Evolutionary conservation across 257 asterid species (phyloP), one percentile per base, ranked within the genome.

Genomic region (Marsdenia floribunda): DNA sequence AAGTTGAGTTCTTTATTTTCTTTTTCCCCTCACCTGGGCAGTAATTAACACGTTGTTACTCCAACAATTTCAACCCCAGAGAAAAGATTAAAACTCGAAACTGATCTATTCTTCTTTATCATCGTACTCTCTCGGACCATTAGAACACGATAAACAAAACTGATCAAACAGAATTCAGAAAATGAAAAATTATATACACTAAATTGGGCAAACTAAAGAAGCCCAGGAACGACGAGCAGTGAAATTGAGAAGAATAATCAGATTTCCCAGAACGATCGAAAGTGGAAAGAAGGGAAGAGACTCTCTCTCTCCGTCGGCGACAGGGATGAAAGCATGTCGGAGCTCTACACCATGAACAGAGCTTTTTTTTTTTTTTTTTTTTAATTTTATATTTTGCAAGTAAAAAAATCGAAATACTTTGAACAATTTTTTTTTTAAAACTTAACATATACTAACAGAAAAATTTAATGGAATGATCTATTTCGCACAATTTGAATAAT

Each of bases 1-100:
- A 49, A 53, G 67, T 47, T 22, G 66, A 76, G 47, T 77, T 37
- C 4, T 37, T 37, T 37, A 6, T 42, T 42, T 42, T 42, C 1
- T 5, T 42, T 42, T 7, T 0, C 10, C 47, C 47, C 83, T 72
- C 69, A 87, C 90, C 96, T 85, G 80, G 73, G 83, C 29, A 44
- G 47, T 65, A 68, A 78, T 49, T 47, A 76, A 26, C 76, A 21
- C 21, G 6, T 4, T 68, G 9, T 5, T 68, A 65, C 24, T 35
- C 49, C 70, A 37, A 37, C 38, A 37, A 16, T 24, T 75, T 64
- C n/a, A 53, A 68, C 35, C 75, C 79, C 78, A 68, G 67, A 52
- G 72, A 68, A 44, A 74, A 63, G 54, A 50, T 3, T 18, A 21
- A 15, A 18, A 16, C 77, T 35, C n/a, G 74, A 63, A 55, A 37